These are phyloP conservation scores for Saraca asoca DNA, from an alignment of 331 rosid genomes.

Conservation along the genomic window DNA sequence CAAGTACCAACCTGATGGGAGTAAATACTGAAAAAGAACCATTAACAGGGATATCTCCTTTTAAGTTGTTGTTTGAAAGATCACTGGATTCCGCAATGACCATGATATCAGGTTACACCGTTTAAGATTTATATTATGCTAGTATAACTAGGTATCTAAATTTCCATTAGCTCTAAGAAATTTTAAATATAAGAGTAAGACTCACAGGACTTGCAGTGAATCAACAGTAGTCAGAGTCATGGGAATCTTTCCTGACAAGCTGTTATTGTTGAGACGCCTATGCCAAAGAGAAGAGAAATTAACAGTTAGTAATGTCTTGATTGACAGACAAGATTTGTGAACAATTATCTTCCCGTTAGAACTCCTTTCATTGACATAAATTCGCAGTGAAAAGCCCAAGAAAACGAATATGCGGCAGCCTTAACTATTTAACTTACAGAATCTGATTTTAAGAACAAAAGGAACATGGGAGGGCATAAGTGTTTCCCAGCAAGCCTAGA, in stretches of 20 bases:
- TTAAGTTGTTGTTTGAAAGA: conserved; percentile 67
- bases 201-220: conserved; percentile 93
- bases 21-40: conserved; percentile 88
- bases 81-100: conserved; percentile 57
- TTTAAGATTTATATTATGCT: background rate
- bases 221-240: conserved; percentile 40
- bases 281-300: conserved; percentile 33
- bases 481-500: too few species aligned
- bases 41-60: conserved; percentile 59
- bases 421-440: conserved; percentile 3
- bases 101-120: conserved; percentile 27
- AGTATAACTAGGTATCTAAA: conserved; percentile 17
- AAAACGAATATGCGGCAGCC: background rate
- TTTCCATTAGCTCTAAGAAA: conserved; percentile 19
- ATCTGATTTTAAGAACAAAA: too few species aligned
- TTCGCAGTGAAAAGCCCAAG: background rate
- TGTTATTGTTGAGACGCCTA: conserved; percentile 93
- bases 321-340: conserved; percentile 22
- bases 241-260: conserved; percentile 64
- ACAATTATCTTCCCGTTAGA: background rate
- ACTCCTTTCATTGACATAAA: background rate
- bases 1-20: conserved; percentile 68
- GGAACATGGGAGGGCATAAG: background rate
- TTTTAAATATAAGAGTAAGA: conserved; percentile 28
- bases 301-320: background rate